Base-by-base conservation (phyloP, 2,329 filamentous ascomycete genomes). In the Anisogramma anomala region DNA sequence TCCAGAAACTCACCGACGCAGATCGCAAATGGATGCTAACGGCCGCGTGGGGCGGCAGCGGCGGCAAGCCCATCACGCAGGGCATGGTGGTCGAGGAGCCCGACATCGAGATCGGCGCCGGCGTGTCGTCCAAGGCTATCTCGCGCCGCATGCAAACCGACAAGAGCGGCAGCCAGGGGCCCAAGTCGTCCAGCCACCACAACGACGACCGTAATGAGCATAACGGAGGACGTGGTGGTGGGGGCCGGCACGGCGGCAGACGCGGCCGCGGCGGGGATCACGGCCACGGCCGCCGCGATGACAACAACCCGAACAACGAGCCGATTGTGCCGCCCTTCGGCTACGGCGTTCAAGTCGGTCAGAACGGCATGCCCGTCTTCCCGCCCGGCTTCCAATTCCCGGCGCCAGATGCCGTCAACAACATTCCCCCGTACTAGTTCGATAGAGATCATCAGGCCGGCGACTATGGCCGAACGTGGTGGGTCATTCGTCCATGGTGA, bases 1-100 rank as follows among this genome's bases (percentile, higher is more conserved):
- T 98, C 49, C 74, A 81, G 52, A 83, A 88, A 53, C 75, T 98
- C 42, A 98, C 91, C 2, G 91, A 98, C 52, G 91, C 91, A 19
- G 91, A 98, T 64, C 78, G 85, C 48, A 95, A 96, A 62, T 98
- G 91, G 91, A 86, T 96, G 71, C 65, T 94, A 49, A 94, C 80
- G 26, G 93, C 91, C 10, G 85, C 94, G 50, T 94, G 82, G 57
- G 91, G 91, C 50, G 91, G 91, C 41, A 94, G 85, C 48, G 91
- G 89, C 42, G 91, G 89, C 41, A 74, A 75, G 42, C 66, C 77
- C 2, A 85, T 98, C 46, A 81, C 87, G 55, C 69, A 75, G 11
- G 87, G 88, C 31, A 77, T 98, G 64, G 82, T 88, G 6, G 83
- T 98, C 19, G 91, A 98, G 59, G 91, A 98, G 63, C 91, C 91